These are phyloP conservation scores for Solanum aculeatissimum DNA, from an alignment of 305 asterid species.

Conservation along the genomic window DNA sequence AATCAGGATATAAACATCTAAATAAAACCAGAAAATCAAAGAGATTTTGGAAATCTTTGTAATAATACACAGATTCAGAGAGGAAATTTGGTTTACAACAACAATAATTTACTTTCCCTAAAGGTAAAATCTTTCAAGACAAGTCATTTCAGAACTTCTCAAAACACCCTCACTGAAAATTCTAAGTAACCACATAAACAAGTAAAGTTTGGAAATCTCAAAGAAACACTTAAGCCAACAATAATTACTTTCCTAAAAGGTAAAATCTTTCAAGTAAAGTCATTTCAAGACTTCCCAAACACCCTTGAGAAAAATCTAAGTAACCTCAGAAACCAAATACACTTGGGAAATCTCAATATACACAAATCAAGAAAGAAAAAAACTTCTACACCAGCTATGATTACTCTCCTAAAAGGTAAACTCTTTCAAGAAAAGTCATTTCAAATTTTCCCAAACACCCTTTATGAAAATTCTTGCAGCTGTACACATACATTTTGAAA, in stretches of 20 bases:
- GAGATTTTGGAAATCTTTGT: background rate
- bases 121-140: background rate
- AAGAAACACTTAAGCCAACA: background rate
- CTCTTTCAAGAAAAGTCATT: background rate
- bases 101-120: background rate
- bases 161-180: background rate
- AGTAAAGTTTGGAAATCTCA: background rate
- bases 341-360: background rate
- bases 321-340: background rate
- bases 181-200: background rate
- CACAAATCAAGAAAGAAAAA: background rate
- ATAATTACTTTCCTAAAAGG: too few relatives aligned
- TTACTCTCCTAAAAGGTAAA: background rate
- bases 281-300: background rate
- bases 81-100: background rate
- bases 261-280: too few relatives aligned
- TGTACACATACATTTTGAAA: background rate
- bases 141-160: background rate
- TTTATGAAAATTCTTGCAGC: background rate
- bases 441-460: background rate
- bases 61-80: background rate
- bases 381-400: background rate
- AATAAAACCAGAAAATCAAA: background rate
- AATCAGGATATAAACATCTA: background rate
- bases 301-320: background rate